Evolutionary conservation across 495 filamentous ascomycete species (phyloP).

Genomic region (Bacidia rubella): DNA sequence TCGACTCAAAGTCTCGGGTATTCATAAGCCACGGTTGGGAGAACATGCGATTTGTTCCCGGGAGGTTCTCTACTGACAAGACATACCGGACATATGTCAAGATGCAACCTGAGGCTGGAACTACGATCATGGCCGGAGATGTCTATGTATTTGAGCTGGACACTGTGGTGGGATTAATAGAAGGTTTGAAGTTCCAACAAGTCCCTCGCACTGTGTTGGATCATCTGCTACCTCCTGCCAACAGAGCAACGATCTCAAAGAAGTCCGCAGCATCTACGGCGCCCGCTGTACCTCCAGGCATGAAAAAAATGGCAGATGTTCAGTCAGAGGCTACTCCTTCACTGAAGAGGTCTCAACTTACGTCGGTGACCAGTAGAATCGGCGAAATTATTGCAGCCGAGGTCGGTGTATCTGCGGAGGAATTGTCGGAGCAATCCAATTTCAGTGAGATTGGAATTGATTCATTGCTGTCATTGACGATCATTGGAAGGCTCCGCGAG

Average conservation of each 20-base stretch:
- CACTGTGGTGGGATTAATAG: conserved; percentile 26
- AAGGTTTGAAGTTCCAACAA: conserved; percentile 23
- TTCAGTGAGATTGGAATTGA: conserved; percentile 33
- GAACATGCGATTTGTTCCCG: conserved; percentile 21
- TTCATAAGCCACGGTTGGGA: conserved; percentile 35
- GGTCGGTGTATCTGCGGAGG: conserved; percentile 13
- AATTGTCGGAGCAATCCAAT: conserved; percentile 21
- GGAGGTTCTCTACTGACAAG: conserved; percentile 14
- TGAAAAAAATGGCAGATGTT: neutral
- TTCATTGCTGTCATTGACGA: conserved; percentile 33
- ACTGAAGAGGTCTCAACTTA: neutral
- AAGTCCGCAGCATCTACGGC: neutral
- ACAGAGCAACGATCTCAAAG: neutral
- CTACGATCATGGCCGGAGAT: conserved; percentile 37
- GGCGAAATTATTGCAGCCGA: conserved; percentile 22
- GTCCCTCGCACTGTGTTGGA: conserved; percentile 23
- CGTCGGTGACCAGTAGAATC: conserved; percentile 27
- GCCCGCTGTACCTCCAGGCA: neutral
- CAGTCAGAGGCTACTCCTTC: neutral
- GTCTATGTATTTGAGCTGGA: conserved; percentile 38
- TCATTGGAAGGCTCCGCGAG: conserved; percentile 25
- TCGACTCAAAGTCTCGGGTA: conserved; percentile 34
- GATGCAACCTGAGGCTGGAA: conserved; percentile 28
- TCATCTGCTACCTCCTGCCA: neutral
- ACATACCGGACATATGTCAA: conserved; percentile 28